Evolutionary conservation across 2,329 filamentous ascomycete species (phyloP), one percentile per base, ranked within the genome.

Genomic region (Uncinocarpus reesii): DNA sequence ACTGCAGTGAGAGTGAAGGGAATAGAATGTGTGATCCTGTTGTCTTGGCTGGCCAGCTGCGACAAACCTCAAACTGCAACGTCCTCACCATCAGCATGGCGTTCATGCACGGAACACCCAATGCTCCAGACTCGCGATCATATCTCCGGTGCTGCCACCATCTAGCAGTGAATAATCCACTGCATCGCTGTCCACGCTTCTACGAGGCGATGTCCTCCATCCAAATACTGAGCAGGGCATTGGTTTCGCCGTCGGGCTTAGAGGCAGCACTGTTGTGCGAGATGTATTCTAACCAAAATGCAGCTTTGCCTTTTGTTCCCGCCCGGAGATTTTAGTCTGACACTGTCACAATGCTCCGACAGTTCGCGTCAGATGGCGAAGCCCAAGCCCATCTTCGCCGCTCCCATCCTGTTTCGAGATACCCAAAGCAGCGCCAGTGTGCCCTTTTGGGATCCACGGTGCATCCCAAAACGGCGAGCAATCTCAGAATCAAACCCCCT

Each of bases 321-420:
- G n/a, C n/a, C n/a, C n/a, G n/a, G n/a, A n/a, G n/a, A n/a, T n/a
- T n/a, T n/a, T n/a, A 8, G 45, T 47, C 41, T 47, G 36, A 31
- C 26, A 28, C 20, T 47, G 45, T 40, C 45, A 47, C 45, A 47
- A 24, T 34, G 45, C 36, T 47, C 45, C 34, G 45, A 47, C 45
- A 41, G 4, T 32, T 41, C 16, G n/a, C 35, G 45, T 47, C 36
- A 34, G 45, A 47, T n/a, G 34, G 20, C 7, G 10, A 23, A 7
- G 15, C 26, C 45, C 35, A 41, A 47, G 35, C 24, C 35, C 11
- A 24, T 4, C 26, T 47, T 10, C 20, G 18, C 21, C 18, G 36
- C 41, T 29, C 34, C 35, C 36, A 21, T 7, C 31, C 24, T 28
- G 13, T 10, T 32, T 28, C 18, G 35, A 21, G 2, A 40, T 40